Conservation (phyloP, 306 rosid genomes). For the Castanospermum australe region DNA sequence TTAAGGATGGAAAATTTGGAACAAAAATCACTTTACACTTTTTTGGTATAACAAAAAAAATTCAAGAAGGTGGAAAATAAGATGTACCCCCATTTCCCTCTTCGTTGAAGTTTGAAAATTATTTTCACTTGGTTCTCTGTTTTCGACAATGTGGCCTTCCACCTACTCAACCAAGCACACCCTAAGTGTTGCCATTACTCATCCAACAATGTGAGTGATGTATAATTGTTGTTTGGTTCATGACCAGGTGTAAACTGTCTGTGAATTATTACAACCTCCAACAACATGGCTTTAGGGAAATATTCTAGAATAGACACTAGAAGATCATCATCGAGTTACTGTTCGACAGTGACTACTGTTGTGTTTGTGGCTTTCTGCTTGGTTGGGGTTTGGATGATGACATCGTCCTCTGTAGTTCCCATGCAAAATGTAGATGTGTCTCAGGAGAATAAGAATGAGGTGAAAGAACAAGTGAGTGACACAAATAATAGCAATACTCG, state of each 20-base stretch:
- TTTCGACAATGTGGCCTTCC: neutral
- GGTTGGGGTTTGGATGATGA: conserved; percentile 97
- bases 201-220: neutral
- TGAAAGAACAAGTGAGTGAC: conserved; percentile 49
- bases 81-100: neutral
- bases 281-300: conserved; percentile 75
- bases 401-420: conserved; percentile 83
- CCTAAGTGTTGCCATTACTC: neutral
- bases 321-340: conserved; percentile 75
- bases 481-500: conserved; percentile 38
- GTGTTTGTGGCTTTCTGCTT: conserved; percentile 85
- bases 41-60: neutral
- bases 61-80: neutral
- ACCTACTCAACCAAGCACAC: neutral
- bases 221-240: conserved; percentile 16
- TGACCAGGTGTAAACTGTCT: conserved; percentile 33
- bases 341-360: conserved; percentile 85
- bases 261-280: neutral
- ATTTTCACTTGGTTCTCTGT: neutral
- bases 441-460: conserved; percentile 63
- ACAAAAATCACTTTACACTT: neutral
- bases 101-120: neutral
- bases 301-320: conserved; percentile 73
- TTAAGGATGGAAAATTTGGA: neutral
- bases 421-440: conserved; percentile 55